Evolutionary conservation across 768 basidiomycete genomes (phyloP).

Genomic region (Agaricus subrufescens): DNA sequence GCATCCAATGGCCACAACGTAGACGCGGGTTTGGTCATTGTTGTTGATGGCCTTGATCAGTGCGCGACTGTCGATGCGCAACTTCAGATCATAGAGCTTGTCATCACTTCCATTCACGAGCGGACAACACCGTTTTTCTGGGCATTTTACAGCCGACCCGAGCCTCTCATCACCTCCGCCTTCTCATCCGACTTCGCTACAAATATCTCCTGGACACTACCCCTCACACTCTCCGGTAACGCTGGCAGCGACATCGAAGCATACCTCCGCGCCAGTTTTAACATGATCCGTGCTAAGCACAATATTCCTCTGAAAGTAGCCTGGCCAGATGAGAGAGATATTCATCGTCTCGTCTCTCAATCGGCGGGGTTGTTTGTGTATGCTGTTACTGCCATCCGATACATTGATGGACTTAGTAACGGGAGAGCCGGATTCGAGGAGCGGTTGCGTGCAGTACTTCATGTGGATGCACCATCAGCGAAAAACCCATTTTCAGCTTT

Average conservation of each 20-base stretch:
- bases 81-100: no score
- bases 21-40: neutral
- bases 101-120: no score
- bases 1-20: neutral
- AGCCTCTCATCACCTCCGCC: slow-evolving; percentile 19
- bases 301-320: no score
- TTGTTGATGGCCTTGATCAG: slow-evolving; percentile 8
- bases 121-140: no score
- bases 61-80: slow-evolving; percentile 13
- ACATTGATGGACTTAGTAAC: no score
- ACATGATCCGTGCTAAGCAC: no score
- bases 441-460: neutral
- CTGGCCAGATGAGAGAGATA: no score
- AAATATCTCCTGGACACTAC: neutral
- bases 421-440: no score
- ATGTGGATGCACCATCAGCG: no score
- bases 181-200: neutral
- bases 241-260: neutral
- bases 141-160: slow-evolving; percentile 22
- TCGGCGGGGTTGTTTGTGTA: no score
- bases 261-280: no score
- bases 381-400: neutral
- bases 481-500: neutral
- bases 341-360: no score
- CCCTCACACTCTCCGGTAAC: slow-evolving; percentile 5